Evolutionary conservation across 2,329 filamentous ascomycete species (phyloP), one percentile per base, ranked within the genome.

Genomic region (Fusarium heterosporum): DNA sequence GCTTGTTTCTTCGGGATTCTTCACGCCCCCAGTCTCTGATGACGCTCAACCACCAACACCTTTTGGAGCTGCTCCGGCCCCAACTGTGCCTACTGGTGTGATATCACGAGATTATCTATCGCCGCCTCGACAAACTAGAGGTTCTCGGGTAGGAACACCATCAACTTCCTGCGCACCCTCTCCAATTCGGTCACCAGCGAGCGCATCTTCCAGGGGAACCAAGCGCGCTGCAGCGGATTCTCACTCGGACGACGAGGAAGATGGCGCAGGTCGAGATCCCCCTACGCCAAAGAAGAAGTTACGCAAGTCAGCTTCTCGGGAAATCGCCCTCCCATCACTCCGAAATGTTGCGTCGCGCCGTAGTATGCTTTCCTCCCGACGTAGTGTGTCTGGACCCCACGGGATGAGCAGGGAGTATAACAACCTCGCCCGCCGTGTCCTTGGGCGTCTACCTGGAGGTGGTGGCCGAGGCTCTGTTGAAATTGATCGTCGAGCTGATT

Each of bases 261-360:
- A 74, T 6, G 60, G 52, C 19, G 39, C n/a, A 19, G 32, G 40
- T 32, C 48, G 61, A 36, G 69, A 70, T n/a, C 69, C 70, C 13
- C 69, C 64, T 10, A 74, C 74, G 12, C 75, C 76, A 14, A 77
- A 76, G 65, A 86, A 86, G 79, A 86, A 85, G 74, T 76, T 87
- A 47, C 83, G 86, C 55, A 84, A 84, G 76, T 83, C 80, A 9
- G 76, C 81, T 55, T 80, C 81, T n/a, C 77, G 80, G 12, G 77
- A 83, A 62, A 78, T 84, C 61, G 65, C 77, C 52, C 55, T 75
- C 13, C 74, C 77, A 30, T 75, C 75, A 32, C 64, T 81, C 28
- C 75, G 77, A 38, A 73, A 64, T 60, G 71, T 65, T 29, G 66
- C 69, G 28, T 73, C 75, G 63, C 65, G 72, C 57, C 63, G 67